Evolutionary conservation across 768 basidiomycete genomes (phyloP), one percentile per base, ranked within the genome.

Genomic region (Panus rudis): DNA sequence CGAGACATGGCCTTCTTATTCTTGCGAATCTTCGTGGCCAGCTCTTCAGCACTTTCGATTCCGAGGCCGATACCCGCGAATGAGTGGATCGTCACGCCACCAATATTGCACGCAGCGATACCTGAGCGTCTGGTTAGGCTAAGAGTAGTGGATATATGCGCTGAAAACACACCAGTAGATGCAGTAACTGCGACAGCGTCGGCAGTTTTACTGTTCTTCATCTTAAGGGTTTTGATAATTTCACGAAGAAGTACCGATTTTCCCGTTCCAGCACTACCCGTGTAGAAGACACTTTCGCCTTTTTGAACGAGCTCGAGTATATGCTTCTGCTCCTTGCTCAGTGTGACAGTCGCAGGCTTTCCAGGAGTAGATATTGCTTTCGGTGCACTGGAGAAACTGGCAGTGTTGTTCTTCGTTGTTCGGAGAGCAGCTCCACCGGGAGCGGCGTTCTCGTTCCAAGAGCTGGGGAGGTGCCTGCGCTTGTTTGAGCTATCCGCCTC

Each of bases 81-180:
- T 0, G 90, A 93, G 60, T 99, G 94, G 26, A 98, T 75, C 0
- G 94, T 98, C 19, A 88, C 78, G 30, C 96, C 94, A 8, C 94
- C 94, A 39, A 99, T 92, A 52, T 99, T 97, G 62, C 92, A 96
- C 4, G 94, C 94, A 6, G 94, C 94, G 53, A 98, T 96, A 33
- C 86, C 86, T 84, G 45, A 23, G 20, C 35, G 3, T 33, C 39
- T n/a, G 42, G 22, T 19, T 37, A 43, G 21, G n/a, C 6, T 37
- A 23, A 19, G 19, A 17, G 21, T 13, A 2, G 37, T 19, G 16
- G 27, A 31, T 31, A 25, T 17, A 41, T n/a, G 11, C 12, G 37
- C 37, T 33, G 19, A 33, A 41, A 35, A 50, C 61, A 24, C 38
- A 83, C 92, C 92, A 19, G 93, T 97, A 3, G 92, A 92, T 7